phyloP scores from a whole-genome alignment of 148 eudicot species.

The Rhododendron mucronatum region DNA sequence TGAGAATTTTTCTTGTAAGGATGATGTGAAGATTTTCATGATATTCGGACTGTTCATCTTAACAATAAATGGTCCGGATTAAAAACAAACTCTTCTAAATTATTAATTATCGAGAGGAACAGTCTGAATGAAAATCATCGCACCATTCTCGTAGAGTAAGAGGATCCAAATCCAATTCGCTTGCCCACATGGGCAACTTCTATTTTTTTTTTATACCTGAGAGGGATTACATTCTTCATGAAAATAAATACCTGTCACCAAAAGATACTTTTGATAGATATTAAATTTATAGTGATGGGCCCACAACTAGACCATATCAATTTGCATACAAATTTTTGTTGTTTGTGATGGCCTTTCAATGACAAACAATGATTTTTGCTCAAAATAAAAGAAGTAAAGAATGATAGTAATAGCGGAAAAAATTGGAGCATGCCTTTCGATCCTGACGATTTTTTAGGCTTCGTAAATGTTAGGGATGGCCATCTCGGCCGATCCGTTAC shows the following conservation, averaged over 20 bases:
- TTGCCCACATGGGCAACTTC: neutral
- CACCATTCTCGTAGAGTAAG: no score
- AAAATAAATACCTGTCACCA: neutral
- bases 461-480: no score
- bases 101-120: no score
- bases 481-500: no score
- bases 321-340: neutral
- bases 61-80: no score
- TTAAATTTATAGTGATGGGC: neutral
- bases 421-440: neutral
- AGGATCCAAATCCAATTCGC: neutral
- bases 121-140: no score
- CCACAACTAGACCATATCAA: neutral
- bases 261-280: neutral
- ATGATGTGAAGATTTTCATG: no score
- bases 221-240: neutral
- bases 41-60: no score
- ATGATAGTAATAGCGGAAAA: neutral
- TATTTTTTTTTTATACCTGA: neutral
- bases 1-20: no score
- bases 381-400: neutral
- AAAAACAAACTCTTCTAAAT: no score
- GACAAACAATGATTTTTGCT: neutral
- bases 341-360: neutral
- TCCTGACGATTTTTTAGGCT: neutral